Evolutionary conservation across 352 stramenopile genomes (phyloP), one percentile per base, ranked within the genome.

Genomic region (Phytopythium ostracodes): DNA sequence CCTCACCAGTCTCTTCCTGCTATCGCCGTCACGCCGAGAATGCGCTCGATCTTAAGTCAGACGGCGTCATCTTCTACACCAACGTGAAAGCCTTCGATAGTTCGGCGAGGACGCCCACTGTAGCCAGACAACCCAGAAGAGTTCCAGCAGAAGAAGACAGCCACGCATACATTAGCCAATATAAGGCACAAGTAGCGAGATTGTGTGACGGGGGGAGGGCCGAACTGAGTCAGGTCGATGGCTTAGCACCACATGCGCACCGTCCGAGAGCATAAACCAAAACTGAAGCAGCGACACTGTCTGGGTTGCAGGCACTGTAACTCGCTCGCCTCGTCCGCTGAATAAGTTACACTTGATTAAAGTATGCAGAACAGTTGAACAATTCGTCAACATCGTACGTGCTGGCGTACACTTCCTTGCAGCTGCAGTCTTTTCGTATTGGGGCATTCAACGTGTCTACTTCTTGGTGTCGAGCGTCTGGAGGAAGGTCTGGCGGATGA

Each of bases 401-500:
- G 8, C 7, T 49, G 42, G 4, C n/a, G n/a, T n/a, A n/a, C 15
- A 42, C 15, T 18, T 3, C 36, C 2, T 18, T 9, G 9, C 31
- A 38, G 10, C 10, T 15, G 33, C 33, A 10, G 1, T 38, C 33
- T 10, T 38, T 38, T 11, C 10, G 33, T 10, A 38, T 38, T 10
- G 1, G 2, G 38, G 12, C 38, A n/a, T 18, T 6, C 38, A 57
- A 2, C 24, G 38, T 6, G 18, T 22, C 42, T 64, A 67, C 29
- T 60, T 60, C 46, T 59, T 71, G 56, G 51, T 58, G 27, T 81
- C 68, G 7, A 81, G 54, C 17, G 68, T 85, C 63, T 85, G 75
- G 20, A 87, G 66, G 31, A 88, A 67, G 2, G 75, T 77, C 51
- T 84, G 71, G 44, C 80, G 79, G 52, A 96, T 93, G 51, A 96